These are phyloP conservation scores for Rosa hybrid DNA, from an alignment of 331 rosid species.

Conservation along the genomic window DNA sequence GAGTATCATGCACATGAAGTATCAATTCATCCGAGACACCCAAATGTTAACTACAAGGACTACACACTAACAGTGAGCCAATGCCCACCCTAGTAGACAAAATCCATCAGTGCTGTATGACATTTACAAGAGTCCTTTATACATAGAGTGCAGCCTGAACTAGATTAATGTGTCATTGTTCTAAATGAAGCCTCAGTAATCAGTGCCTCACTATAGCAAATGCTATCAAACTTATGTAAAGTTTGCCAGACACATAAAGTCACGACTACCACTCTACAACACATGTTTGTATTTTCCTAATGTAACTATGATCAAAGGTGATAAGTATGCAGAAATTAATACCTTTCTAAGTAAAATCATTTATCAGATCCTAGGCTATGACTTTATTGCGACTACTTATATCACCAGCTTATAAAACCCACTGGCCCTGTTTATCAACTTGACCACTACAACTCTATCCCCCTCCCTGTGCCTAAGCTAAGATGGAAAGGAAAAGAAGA, in stretches of 20 bases:
- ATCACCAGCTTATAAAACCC: not conserved
- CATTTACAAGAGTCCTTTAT: not conserved
- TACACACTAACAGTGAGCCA: not conserved
- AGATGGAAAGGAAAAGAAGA: not conserved
- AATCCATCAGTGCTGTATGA: not conserved
- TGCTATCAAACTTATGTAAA: not conserved
- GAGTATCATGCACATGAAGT: not conserved
- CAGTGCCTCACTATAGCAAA: not conserved
- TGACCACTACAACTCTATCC: not conserved
- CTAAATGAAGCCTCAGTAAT: not conserved
- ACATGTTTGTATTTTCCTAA: not conserved
- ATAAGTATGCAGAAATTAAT: not conserved
- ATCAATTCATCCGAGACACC: not conserved
- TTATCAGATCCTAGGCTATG: not conserved
- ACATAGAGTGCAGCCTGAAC: not conserved
- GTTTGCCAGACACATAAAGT: not conserved
- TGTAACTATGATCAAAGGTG: not conserved
- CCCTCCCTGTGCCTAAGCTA: not conserved
- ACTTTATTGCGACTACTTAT: not conserved
- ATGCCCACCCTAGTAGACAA: not conserved
- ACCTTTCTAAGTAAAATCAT: not conserved
- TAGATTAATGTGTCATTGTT: not conserved
- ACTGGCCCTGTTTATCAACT: not conserved
- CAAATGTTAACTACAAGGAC: not conserved
- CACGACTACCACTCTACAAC: not conserved